Evolutionary conservation across 2,329 filamentous ascomycete genomes (phyloP).

Genomic region (Trematosphaeria pertusa): DNA sequence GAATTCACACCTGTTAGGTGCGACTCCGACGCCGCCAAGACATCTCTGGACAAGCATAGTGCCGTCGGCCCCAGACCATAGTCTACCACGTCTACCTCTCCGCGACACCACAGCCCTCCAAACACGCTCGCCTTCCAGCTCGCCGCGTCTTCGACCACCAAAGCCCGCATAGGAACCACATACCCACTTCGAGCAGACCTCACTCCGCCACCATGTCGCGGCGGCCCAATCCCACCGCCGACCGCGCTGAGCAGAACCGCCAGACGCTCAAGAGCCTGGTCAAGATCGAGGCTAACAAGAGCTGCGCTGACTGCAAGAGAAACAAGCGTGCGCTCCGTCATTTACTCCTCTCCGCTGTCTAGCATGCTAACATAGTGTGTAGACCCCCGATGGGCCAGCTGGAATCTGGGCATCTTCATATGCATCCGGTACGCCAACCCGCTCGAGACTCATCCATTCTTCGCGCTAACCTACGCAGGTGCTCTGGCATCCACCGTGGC

Average conservation of each 20-base stretch:
- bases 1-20: background rate
- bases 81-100: no score
- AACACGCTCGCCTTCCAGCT: background rate
- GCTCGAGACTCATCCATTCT: constrained; percentile 1
- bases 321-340: constrained; percentile 80
- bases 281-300: constrained; percentile 94
- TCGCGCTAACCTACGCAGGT: constrained; percentile 56
- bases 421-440: constrained; percentile 74
- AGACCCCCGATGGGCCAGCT: constrained; percentile 99
- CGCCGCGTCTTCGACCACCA: background rate
- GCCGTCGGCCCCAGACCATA: background rate
- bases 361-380: constrained; percentile 29
- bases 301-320: constrained; percentile 97
- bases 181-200: background rate
- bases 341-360: constrained; percentile 1
- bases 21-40: constrained; percentile 10
- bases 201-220: constrained; percentile 66
- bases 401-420: constrained; percentile 96
- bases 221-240: constrained; percentile 79
- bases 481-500: constrained; percentile 96
- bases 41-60: background rate
- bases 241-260: constrained; percentile 91
- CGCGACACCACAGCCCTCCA: background rate
- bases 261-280: constrained; percentile 92
- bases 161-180: constrained; percentile 11